A percentile compares a stretch with the other conserved stretches of the same genome.
These are phyloP conservation scores for Saccharum officinarum DNA, from an alignment of 176 grass and related monocot species.

Conservation along the genomic window DNA sequence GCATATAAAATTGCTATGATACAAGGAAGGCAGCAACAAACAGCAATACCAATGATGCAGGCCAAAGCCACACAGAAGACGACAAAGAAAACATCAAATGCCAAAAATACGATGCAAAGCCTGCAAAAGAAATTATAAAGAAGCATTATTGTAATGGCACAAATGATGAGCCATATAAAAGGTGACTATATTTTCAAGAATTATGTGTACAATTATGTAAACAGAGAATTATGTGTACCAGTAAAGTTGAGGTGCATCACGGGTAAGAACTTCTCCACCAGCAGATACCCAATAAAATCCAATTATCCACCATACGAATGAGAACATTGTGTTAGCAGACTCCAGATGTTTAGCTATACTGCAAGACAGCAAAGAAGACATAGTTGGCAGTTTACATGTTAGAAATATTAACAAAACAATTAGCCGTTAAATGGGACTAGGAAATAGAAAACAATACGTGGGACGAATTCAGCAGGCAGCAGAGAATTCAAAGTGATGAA, in stretches of 20 bases:
- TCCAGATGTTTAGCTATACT: conserved; percentile 75
- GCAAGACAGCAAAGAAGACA: conserved; percentile 11
- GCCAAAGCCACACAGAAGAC: conserved; percentile 89
- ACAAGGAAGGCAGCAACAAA: conserved; percentile 97
- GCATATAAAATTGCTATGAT: conserved; percentile 94
- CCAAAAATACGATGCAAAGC: conserved; percentile 90
- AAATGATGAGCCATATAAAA: background rate
- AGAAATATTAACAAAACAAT: background rate
- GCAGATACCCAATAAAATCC: conserved; percentile 90
- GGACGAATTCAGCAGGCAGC: background rate
- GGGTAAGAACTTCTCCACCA: conserved; percentile 68
- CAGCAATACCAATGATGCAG: conserved; percentile 88
- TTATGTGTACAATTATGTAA: background rate
- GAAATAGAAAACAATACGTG: background rate
- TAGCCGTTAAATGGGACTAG: background rate
- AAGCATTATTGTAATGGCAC: background rate
- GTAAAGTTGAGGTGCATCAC: conserved; percentile 72
- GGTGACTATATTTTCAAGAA: background rate
- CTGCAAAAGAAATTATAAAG: conserved; percentile 45
- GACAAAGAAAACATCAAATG: conserved; percentile 94
- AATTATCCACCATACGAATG: conserved; percentile 90
- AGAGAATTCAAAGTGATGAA: background rate
- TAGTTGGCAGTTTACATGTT: background rate
- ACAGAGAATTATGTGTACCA: conserved; percentile 42
- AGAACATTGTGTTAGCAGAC: conserved; percentile 90